Percentiles rank a stretch among this genome's conserved stretches.
These are phyloP conservation scores for Creolimax fragrantissima DNA, from an alignment of 78 protist species.

Conservation along the genomic window DNA sequence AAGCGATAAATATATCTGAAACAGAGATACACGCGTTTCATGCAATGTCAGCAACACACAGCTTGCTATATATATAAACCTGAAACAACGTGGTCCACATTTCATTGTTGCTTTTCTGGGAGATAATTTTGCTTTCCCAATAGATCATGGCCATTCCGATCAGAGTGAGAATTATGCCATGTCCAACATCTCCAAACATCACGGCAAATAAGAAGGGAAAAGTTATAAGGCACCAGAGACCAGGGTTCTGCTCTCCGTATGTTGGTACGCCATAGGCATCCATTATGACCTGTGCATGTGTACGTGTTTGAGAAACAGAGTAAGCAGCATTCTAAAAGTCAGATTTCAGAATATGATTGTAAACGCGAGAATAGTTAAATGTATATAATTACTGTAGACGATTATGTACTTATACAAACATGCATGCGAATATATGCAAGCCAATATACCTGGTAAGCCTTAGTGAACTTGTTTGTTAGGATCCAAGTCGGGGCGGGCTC, in stretches of 20 bases:
- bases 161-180: conserved; percentile 81
- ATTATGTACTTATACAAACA: background rate
- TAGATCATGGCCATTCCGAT: conserved; percentile 45
- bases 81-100: conserved; percentile 42
- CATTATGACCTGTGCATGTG: conserved; percentile 59
- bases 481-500: conserved; percentile 80
- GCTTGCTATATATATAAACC: background rate
- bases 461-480: conserved; percentile 42
- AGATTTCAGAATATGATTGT: background rate
- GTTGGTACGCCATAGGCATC: conserved; percentile 83
- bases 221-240: conserved; percentile 83
- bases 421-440: too few relatives aligned
- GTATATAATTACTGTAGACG: background rate
- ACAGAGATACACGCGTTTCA: background rate
- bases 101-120: background rate
- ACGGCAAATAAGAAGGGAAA: conserved; percentile 99
- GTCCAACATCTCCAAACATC: conserved; percentile 99
- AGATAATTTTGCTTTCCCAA: conserved; percentile 68
- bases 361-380: background rate
- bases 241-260: conserved; percentile 85
- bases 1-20: too few relatives aligned
- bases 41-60: background rate
- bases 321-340: background rate
- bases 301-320: background rate
- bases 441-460: conserved; percentile 48